phyloP scores from a whole-genome alignment of 495 filamentous ascomycete species.

The Aspergillus biplanus region DNA sequence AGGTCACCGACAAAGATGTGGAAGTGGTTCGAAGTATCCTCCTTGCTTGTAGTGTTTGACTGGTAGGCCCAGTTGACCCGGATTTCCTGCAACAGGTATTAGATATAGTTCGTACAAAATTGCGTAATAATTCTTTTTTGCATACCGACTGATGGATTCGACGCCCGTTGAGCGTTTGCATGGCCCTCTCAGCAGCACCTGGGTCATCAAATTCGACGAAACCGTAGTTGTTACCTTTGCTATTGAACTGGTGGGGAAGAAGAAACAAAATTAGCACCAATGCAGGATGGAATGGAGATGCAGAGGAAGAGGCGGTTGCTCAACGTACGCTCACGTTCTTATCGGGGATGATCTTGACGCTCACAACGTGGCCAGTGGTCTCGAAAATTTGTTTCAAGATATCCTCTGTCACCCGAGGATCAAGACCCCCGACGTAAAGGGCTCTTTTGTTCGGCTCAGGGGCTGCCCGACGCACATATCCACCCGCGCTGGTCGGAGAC shows the following conservation, averaged over 20 bases:
- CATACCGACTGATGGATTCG: conserved; percentile 92
- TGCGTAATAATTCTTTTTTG: conserved; percentile 15
- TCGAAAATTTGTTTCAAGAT: conserved; percentile 98
- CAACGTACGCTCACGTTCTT: conserved; percentile 78
- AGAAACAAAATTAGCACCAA: conserved; percentile 16
- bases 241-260: conserved; percentile 60
- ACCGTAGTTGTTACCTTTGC: conserved; percentile 98
- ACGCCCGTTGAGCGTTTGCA: conserved; percentile 94
- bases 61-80: conserved; percentile 99
- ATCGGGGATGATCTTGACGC: conserved; percentile 99
- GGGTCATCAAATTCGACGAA: conserved; percentile 99
- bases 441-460: conserved; percentile 99
- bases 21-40: conserved; percentile 98
- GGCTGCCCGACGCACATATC: conserved; percentile 87
- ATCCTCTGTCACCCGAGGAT: conserved; percentile 94
- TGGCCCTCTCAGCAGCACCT: conserved; percentile 91
- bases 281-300: neutral
- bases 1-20: conserved; percentile 99
- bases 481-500: conserved; percentile 78
- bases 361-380: conserved; percentile 96
- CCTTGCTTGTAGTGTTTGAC: conserved; percentile 91
- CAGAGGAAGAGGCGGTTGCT: neutral
- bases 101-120: conserved; percentile 15
- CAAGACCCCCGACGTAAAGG: conserved; percentile 93
- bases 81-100: conserved; percentile 73